Conservation (phyloP, 2,329 filamentous ascomycete genomes). For the Fusarium clavum region DNA sequence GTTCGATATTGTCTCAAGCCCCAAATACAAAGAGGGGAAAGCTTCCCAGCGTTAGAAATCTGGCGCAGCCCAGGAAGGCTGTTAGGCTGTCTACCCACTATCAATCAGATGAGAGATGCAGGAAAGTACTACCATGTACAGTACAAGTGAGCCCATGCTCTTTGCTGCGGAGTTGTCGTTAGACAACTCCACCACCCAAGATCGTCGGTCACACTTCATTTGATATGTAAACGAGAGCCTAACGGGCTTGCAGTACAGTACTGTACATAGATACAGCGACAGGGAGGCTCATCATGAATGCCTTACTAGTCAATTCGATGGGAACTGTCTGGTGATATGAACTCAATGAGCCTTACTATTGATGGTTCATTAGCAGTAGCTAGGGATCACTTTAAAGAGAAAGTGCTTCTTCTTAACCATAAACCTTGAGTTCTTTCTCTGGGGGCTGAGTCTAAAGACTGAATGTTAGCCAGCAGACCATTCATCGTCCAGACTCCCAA, state of each 20-base stretch:
- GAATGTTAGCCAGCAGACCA: conserved; percentile 7
- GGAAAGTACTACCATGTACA: not conserved
- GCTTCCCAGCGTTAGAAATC: not conserved
- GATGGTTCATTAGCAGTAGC: not conserved
- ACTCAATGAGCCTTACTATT: too few species aligned
- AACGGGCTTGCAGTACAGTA: not conserved
- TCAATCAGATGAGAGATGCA: conserved; percentile 19
- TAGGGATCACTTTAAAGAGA: not conserved
- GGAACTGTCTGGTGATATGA: not conserved
- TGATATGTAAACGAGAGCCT: not conserved
- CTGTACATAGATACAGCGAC: not conserved
- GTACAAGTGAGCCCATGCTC: conserved; percentile 12
- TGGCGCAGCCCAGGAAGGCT: conserved; percentile 5
- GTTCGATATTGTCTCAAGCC: conserved; percentile 5
- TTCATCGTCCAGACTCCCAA: conserved; percentile 14
- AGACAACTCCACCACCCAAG: conserved; percentile 18
- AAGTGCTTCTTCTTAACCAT: conserved; percentile 14
- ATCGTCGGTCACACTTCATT: conserved; percentile 13
- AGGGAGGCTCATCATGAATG: not conserved
- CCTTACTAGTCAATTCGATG: not conserved
- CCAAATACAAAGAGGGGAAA: not conserved
- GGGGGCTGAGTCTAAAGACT: conserved; percentile 25
- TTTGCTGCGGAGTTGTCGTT: conserved; percentile 18
- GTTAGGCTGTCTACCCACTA: conserved; percentile 4
- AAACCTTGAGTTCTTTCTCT: conserved; percentile 20